Conservation (phyloP, 495 filamentous ascomycete species). For the Penicillium taxi region DNA sequence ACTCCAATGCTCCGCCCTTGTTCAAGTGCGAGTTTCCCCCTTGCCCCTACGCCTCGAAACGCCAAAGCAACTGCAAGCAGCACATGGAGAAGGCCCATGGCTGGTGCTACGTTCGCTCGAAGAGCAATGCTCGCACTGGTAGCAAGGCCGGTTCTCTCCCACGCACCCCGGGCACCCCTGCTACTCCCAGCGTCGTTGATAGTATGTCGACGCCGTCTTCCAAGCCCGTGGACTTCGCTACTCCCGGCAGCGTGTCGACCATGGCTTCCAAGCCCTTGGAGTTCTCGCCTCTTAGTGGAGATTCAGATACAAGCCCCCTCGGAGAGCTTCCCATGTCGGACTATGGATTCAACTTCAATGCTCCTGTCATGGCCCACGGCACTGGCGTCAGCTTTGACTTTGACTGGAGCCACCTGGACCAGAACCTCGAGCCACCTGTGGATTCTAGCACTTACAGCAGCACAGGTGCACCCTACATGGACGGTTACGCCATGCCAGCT, state of each 20-base stretch:
- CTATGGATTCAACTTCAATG: slow-evolving; percentile 23
- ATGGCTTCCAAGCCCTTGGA: no score
- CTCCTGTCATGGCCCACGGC: slow-evolving; percentile 22
- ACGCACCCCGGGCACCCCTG: slow-evolving; percentile 32
- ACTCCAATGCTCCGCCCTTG: slow-evolving; percentile 66
- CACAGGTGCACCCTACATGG: no score
- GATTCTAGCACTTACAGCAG: no score
- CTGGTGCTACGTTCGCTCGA: slow-evolving; percentile 82
- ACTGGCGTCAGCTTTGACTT: slow-evolving; percentile 26
- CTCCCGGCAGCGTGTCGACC: slow-evolving; percentile 22
- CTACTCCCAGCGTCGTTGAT: no score
- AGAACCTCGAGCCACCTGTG: background rate
- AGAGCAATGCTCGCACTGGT: slow-evolving; percentile 69
- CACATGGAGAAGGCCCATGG: slow-evolving; percentile 98
- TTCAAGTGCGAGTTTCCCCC: slow-evolving; percentile 76
- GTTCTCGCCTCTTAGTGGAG: no score
- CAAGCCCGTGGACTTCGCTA: slow-evolving; percentile 33
- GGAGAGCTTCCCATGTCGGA: no score
- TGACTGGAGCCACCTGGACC: slow-evolving; percentile 32
- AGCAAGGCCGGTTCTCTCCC: slow-evolving; percentile 27
- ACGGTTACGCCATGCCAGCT: no score
- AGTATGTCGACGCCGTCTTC: slow-evolving; percentile 45
- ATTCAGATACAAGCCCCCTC: no score
- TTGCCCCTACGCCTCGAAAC: slow-evolving; percentile 90
- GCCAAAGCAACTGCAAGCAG: slow-evolving; percentile 97